A percentile compares a stretch with the other conserved stretches of the same genome.
Evolutionary conservation across 2,329 filamentous ascomycete species (phyloP).

Genomic region (Paecilomyces sp.): DNA sequence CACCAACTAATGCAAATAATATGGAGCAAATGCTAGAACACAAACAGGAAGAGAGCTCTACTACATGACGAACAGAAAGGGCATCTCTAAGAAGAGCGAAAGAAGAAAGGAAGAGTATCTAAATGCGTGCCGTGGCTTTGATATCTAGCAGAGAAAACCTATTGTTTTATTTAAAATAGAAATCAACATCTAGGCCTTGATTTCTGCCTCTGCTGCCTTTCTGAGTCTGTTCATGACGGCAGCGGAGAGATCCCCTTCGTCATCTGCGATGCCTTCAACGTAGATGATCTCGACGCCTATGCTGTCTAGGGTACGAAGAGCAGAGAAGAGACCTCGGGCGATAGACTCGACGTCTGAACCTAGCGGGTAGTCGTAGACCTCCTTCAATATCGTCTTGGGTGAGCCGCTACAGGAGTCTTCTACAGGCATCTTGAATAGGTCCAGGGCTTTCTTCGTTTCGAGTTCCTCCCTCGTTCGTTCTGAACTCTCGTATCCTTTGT

Average conservation of each 20-base stretch:
- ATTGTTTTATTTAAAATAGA: too few relatives aligned
- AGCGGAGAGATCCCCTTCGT: constrained; percentile 70
- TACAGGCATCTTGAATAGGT: constrained; percentile 20
- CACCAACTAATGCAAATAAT: too few relatives aligned
- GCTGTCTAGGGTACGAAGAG: constrained; percentile 76
- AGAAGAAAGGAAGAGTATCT: too few relatives aligned
- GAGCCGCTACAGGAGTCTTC: constrained; percentile 12
- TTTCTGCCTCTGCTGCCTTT: constrained; percentile 61
- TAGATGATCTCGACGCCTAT: constrained; percentile 74
- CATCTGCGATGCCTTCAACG: constrained; percentile 74
- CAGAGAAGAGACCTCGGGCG: constrained; percentile 80
- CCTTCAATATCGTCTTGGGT: constrained; percentile 13
- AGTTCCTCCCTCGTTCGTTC: constrained; percentile 1
- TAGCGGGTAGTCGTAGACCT: constrained; percentile 63
- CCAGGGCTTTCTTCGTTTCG: constrained; percentile 11
- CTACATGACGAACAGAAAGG: too few relatives aligned
- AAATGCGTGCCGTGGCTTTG: too few relatives aligned
- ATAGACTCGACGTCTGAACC: constrained; percentile 66
- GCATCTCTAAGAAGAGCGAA: too few relatives aligned
- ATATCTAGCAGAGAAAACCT: too few relatives aligned
- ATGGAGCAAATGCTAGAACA: too few relatives aligned
- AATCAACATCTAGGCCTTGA: constrained; percentile 34
- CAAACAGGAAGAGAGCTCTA: too few relatives aligned
- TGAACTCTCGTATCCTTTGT: constrained; percentile 10
- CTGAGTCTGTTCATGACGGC: constrained; percentile 79